Percentiles rank a stretch among this genome's conserved stretches.
Evolutionary conservation across 2,329 filamentous ascomycete genomes (phyloP).

Genomic region (Drechslera avenae): DNA sequence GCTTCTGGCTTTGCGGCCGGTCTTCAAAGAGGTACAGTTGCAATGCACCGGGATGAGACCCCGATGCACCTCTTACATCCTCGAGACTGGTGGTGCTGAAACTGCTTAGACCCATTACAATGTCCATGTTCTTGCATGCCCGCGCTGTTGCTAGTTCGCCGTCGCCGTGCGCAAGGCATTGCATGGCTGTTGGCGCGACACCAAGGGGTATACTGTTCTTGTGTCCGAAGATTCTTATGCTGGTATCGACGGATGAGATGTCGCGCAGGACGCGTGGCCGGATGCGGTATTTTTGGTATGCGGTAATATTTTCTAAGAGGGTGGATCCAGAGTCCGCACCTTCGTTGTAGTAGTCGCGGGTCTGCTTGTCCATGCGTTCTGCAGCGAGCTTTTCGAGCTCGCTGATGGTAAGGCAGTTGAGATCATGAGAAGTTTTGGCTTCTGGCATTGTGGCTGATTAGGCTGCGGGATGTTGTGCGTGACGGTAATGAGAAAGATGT

Average conservation of each 20-base stretch:
- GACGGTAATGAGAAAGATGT: background rate
- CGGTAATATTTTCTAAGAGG: slow-evolving; percentile 33
- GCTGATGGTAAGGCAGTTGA: slow-evolving; percentile 36
- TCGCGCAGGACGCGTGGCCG: slow-evolving; percentile 48
- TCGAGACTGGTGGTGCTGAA: slow-evolving; percentile 51
- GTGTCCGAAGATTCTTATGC: slow-evolving; percentile 26
- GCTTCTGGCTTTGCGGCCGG: slow-evolving; percentile 19
- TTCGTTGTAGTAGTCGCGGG: slow-evolving; percentile 38
- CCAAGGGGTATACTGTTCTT: slow-evolving; percentile 47
- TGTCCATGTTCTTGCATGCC: slow-evolving; percentile 46
- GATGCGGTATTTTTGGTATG: slow-evolving; percentile 41
- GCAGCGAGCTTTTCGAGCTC: slow-evolving; percentile 34
- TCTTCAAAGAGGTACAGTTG: slow-evolving; percentile 53
- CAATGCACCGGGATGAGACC: slow-evolving; percentile 37
- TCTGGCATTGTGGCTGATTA: slow-evolving; percentile 16
- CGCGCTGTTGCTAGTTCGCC: slow-evolving; percentile 52
- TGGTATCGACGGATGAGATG: slow-evolving; percentile 47
- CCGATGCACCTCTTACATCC: slow-evolving; percentile 55
- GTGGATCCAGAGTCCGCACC: slow-evolving; percentile 32
- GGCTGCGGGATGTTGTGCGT: background rate
- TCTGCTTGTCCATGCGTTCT: slow-evolving; percentile 40
- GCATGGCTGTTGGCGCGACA: slow-evolving; percentile 51
- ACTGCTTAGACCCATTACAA: slow-evolving; percentile 48
- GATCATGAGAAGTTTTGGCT: slow-evolving; percentile 21
- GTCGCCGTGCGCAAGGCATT: slow-evolving; percentile 51